Evolutionary conservation across 2,329 filamentous ascomycete species (phyloP).

Genomic region (Fusarium penzigii): DNA sequence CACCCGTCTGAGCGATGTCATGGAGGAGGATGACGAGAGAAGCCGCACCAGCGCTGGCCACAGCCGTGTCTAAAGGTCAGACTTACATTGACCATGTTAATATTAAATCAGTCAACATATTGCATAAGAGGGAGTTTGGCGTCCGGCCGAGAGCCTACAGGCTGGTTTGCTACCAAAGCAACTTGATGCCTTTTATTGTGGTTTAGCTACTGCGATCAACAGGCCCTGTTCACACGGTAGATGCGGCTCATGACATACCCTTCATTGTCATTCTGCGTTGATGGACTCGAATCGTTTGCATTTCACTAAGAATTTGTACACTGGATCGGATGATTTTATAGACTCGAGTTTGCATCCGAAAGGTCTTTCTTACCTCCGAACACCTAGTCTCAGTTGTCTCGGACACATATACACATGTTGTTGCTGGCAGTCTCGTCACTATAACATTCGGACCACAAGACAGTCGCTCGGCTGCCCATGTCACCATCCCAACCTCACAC

Average conservation of each 20-base stretch:
- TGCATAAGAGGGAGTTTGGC: conserved; percentile 18
- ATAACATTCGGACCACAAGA: neutral
- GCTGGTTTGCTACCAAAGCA: neutral
- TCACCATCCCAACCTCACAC: neutral
- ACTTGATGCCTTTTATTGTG: neutral
- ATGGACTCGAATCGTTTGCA: conserved; percentile 10
- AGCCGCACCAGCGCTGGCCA: conserved; percentile 73
- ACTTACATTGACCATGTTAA: conserved; percentile 12
- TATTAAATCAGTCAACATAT: conserved; percentile 1
- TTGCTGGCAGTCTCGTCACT: neutral
- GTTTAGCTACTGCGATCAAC: neutral
- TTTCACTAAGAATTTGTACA: conserved; percentile 15
- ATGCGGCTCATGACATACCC: conserved; percentile 12
- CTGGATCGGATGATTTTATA: conserved; percentile 21
- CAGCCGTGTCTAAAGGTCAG: conserved; percentile 45
- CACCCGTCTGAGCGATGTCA: conserved; percentile 83
- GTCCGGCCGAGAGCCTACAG: conserved; percentile 8
- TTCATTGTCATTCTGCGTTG: conserved; percentile 9
- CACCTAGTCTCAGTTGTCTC: neutral
- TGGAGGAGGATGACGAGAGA: conserved; percentile 82
- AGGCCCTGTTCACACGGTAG: conserved; percentile 15
- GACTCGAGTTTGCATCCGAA: conserved; percentile 28
- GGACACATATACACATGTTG: neutral
- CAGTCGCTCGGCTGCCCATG: neutral
- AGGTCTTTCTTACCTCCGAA: conserved; percentile 13